phyloP scores from a whole-genome alignment of 1,139 yeast species.

The Tardiomyces depauwii region DNA sequence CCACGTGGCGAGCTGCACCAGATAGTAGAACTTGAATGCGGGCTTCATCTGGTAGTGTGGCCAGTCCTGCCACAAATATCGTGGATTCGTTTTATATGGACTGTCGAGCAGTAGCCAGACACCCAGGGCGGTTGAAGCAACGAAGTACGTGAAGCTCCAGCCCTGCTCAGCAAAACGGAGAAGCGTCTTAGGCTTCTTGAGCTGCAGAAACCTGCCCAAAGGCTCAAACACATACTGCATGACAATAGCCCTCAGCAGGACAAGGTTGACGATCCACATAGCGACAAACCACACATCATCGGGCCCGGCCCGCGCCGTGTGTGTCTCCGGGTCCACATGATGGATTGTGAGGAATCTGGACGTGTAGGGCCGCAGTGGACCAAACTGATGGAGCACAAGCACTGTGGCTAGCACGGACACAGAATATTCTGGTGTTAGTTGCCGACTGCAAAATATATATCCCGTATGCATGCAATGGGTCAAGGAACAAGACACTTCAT shows the following conservation, averaged over 20 bases:
- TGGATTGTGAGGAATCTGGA: not conserved
- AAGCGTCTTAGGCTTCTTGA: conserved; percentile 38
- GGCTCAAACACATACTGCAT: not conserved
- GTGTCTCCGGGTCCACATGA: not conserved
- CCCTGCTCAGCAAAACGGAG: conserved; percentile 80
- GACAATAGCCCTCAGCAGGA: not conserved
- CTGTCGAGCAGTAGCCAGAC: conserved; percentile 45
- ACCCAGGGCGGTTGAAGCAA: conserved; percentile 47
- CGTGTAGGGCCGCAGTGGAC: not conserved
- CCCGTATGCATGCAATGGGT: no score
- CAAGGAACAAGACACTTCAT: no score
- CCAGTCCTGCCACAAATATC: conserved; percentile 59
- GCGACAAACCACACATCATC: not conserved
- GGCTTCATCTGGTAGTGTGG: conserved; percentile 44
- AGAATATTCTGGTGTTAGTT: not conserved
- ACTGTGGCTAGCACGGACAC: not conserved
- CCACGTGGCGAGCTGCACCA: conserved; percentile 68
- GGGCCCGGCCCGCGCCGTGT: not conserved
- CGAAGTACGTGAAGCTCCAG: conserved; percentile 62
- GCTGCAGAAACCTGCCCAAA: not conserved
- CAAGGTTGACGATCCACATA: not conserved
- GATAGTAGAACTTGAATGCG: conserved; percentile 57
- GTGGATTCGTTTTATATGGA: conserved; percentile 48
- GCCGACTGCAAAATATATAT: not conserved
- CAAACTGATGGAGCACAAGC: not conserved